Conservation (phyloP, 169 alveolate genomes). For the Cryptosporidium baileyi region DNA sequence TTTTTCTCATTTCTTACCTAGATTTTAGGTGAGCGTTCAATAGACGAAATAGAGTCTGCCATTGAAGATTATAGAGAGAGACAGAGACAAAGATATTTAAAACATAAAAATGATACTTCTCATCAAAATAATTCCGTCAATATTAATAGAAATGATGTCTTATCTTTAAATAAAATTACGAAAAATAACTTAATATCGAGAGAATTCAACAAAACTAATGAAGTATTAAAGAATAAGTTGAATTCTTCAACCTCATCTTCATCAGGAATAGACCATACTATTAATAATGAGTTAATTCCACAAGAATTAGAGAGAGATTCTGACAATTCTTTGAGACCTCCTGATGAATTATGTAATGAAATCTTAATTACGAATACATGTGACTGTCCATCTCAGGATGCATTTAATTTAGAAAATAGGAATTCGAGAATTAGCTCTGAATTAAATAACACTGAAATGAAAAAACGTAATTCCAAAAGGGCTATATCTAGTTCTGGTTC, state of each 20-base stretch:
- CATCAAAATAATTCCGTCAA: not conserved
- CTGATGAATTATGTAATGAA: not conserved
- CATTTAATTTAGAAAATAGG: not conserved
- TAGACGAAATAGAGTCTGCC: not conserved
- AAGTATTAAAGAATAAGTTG: too few species aligned
- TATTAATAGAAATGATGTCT: too few species aligned
- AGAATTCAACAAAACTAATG: too few species aligned
- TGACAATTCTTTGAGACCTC: not conserved
- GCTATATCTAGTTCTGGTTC: not conserved
- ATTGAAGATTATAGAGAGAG: constrained; percentile 38
- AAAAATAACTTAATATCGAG: not conserved
- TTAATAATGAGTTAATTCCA: not conserved
- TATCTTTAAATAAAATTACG: not conserved
- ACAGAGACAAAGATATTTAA: constrained; percentile 5
- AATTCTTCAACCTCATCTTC: not conserved
- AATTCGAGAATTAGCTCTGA: not conserved
- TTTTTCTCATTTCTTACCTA: too few species aligned
- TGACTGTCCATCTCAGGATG: too few species aligned
- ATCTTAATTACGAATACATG: not conserved
- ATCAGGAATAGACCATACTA: not conserved
- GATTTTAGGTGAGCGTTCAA: not conserved
- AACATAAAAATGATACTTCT: not conserved
- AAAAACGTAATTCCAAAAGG: not conserved
- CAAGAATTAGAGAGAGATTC: not conserved
- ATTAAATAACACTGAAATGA: not conserved